Evolutionary conservation across 1,284 basidiomycete genomes (phyloP), one percentile per base, ranked within the genome.

Genomic region (Ustilago esculenta): DNA sequence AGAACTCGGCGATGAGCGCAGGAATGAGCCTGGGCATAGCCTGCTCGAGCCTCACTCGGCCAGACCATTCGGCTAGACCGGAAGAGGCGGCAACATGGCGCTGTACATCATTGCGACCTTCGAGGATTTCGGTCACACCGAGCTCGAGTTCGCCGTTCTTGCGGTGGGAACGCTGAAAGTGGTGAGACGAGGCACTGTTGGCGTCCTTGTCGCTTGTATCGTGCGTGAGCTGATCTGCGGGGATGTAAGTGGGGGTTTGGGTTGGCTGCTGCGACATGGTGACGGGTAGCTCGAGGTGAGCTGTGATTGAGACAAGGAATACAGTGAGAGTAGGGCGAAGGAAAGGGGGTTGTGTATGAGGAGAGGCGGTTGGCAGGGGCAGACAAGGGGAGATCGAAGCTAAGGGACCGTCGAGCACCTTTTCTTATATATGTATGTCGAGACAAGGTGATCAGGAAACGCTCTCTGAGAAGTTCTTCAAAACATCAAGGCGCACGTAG

Each of bases 91-190:
- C 70, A 1, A 75, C 73, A 18, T 53, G 37, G 2, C 70, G 60
- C 17, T 56, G 50, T 4, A 57, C 61, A 37, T 71, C 73, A 34
- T 30, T 52, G 10, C 71, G 60, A 8, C 71, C 71, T 36, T 71
- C 63, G 23, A 70, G 60, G 44, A 73, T 68, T 29, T 75, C 73
- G 45, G 71, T 73, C 27, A 72, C 54, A 52, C 73, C 73, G 29
- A 68, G 60, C 39, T 68, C 65, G 40, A 68, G 60, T 40, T 68
- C 64, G 27, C 69, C 69, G 23, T 56, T 50, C 42, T 44, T 45
- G 39, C 65, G 72, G 20, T 65, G 53, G 17, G 54, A 39, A 21
- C 70, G 67, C 34, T 73, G 66, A 53, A 65, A 70, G 47, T 73
- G 66, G 58, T 66, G 72, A 27, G 48, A 61, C 23, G 42, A 42